Evolutionary conservation across 192 early-diverging fungal genomes (phyloP).

Genomic region (Podila minutissima): DNA sequence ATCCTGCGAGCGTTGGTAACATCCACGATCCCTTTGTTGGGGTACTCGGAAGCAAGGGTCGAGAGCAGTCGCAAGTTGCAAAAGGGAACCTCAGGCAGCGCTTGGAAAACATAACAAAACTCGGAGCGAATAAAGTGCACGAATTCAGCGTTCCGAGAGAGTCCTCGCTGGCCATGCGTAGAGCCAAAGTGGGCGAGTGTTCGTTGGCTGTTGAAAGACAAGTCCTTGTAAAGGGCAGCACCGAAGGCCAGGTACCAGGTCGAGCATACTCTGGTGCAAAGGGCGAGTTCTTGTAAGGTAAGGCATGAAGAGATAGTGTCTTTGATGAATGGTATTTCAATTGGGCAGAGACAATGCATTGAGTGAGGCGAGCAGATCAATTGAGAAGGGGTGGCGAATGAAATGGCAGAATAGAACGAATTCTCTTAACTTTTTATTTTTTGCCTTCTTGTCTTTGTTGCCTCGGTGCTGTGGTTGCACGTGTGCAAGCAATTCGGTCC

Average conservation of each 20-base stretch:
- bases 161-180: not conserved
- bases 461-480: too few species aligned
- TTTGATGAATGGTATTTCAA: constrained; percentile 18
- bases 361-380: not conserved
- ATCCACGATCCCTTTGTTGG: constrained; percentile 30
- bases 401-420: not conserved
- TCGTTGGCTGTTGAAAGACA: constrained; percentile 1
- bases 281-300: not conserved
- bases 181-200: constrained; percentile 5
- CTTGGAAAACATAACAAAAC: constrained; percentile 14
- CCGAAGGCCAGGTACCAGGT: constrained; percentile 11
- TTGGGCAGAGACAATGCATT: not conserved
- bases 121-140: constrained; percentile 11
- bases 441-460: not conserved
- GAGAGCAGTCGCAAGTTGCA: constrained; percentile 1
- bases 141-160: constrained; percentile 2
- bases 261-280: constrained; percentile 1
- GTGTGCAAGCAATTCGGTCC: too few species aligned
- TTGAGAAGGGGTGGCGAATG: too few species aligned
- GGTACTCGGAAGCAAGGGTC: constrained; percentile 12
- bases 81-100: constrained; percentile 1
- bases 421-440: not conserved
- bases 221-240: constrained; percentile 10
- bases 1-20: constrained; percentile 8
- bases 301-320: constrained; percentile 21